A percentile compares a stretch with the other conserved stretches of the same genome.
Evolutionary conservation across 1,139 yeast species (phyloP).

Genomic region (Nadsonia commutata): DNA sequence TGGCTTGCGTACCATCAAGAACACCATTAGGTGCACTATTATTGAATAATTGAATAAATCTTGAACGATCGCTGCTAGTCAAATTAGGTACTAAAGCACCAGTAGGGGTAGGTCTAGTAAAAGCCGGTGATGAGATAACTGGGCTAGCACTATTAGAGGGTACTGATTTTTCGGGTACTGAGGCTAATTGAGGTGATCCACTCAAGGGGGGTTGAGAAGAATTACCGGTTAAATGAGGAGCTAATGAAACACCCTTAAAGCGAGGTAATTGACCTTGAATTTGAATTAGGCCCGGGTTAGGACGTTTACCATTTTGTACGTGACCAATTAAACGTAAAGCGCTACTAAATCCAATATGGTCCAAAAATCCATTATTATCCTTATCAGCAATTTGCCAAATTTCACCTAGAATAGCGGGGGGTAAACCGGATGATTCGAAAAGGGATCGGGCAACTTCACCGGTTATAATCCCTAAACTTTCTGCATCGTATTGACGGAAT

Average conservation of each 20-base stretch:
- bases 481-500: slow-evolving; percentile 69
- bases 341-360: slow-evolving; percentile 65
- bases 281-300: slow-evolving; percentile 38
- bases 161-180: not conserved
- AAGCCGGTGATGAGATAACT: slow-evolving; percentile 9
- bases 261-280: slow-evolving; percentile 34
- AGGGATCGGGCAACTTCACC: slow-evolving; percentile 83
- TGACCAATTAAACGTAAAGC: slow-evolving; percentile 87
- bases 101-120: slow-evolving; percentile 6
- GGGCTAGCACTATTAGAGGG: slow-evolving; percentile 9
- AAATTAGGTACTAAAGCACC: slow-evolving; percentile 41
- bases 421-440: slow-evolving; percentile 74
- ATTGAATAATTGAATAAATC: slow-evolving; percentile 60
- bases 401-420: slow-evolving; percentile 68
- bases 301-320: slow-evolving; percentile 59
- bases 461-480: slow-evolving; percentile 66
- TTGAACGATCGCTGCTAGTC: slow-evolving; percentile 48
- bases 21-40: slow-evolving; percentile 46
- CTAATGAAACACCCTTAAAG: slow-evolving; percentile 17
- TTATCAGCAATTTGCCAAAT: slow-evolving; percentile 90
- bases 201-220: slow-evolving; percentile 16
- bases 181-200: slow-evolving; percentile 8
- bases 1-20: slow-evolving; percentile 63
- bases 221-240: not conserved
- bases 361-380: slow-evolving; percentile 71